Evolutionary conservation across 805 yeast species (phyloP), one percentile per base, ranked within the genome.

Genomic region (Yarrowia sp.): DNA sequence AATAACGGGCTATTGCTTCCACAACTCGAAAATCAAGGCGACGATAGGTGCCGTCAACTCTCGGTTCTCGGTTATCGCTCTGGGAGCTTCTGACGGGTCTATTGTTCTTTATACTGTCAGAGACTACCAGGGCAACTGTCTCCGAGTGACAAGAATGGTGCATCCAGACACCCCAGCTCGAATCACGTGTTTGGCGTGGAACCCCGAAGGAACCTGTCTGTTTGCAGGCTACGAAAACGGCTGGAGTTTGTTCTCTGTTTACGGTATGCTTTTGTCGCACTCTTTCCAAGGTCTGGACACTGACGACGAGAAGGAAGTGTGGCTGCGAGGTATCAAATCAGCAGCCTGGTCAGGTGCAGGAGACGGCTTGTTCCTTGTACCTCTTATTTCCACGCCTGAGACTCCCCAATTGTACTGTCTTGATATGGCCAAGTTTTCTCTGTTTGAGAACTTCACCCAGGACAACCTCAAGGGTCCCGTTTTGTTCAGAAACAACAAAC

Each of bases 241-340:
- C 6, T 85, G 87, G 87, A 79, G 79, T 58, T 69, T 82, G 33
- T 79, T 77, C 69, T 82, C 87, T 3, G 79, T 79, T 15, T 77
- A 83, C 42, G 88, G 88, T 1, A 81, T 82, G 70, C 73, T 80
- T 44, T 78, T 76, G 42, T 80, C 81, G 50, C 78, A 83, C 10
- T 77, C 85, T 6, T 78, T 77, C 69, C 70, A 72, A 24, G 66
- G 66, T 1, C 55, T 61, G 2, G 66, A 61, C 17, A 66, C 73
- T 65, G 78, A 69, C 17, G 56, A 70, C 50, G 72, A 72, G 5
- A 71, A 70, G 50, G 67, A 68, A 14, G 34, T 47, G 12, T 73
- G 75, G 74, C 69, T 73, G 1, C 70, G 73, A 15, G 77, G 78
- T 1, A 68, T 74, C 19, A 44, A 43, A 30, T 68, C 71, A 13